Conservation (phyloP, 75 land plant species). For the Larix kaempferi region DNA sequence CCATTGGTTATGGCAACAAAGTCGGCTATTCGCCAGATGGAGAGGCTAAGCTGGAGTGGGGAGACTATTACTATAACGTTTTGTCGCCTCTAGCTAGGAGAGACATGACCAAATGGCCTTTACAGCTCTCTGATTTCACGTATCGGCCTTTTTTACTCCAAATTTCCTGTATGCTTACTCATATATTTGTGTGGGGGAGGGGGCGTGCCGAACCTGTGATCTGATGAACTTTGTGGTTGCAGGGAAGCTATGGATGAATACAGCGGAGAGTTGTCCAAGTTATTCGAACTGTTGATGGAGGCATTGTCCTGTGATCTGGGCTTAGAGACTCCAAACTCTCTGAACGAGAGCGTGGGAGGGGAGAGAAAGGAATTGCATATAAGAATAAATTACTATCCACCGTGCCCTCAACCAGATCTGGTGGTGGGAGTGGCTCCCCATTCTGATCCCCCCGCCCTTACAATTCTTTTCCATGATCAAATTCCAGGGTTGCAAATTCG, state of each 20-base stretch:
- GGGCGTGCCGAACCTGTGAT: too few species aligned
- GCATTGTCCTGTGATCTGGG: constrained; percentile 24
- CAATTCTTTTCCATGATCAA: constrained; percentile 14
- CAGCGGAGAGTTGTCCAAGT: neutral
- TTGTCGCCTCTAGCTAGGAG: neutral
- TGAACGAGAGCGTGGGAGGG: constrained; percentile 25
- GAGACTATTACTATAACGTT: constrained; percentile 2
- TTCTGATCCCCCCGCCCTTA: constrained; percentile 11
- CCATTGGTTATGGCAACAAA: constrained; percentile 3
- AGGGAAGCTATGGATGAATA: constrained; percentile 5
- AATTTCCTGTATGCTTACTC: too few species aligned
- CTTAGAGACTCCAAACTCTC: constrained; percentile 8
- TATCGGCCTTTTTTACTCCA: neutral
- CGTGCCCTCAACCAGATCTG: constrained; percentile 21
- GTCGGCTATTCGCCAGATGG: neutral
- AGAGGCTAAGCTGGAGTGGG: neutral
- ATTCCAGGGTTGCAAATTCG: constrained; percentile 14
- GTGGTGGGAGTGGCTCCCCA: constrained; percentile 12
- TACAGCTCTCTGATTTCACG: neutral
- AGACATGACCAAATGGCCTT: neutral
- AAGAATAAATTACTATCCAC: constrained; percentile 12
- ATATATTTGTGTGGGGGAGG: too few species aligned
- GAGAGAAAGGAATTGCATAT: neutral
- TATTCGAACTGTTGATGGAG: neutral
- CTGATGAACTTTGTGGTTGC: neutral